Percentiles rank a stretch among this genome's conserved stretches.
Conservation (phyloP, 202 grass and related monocot species). For the Eragrostis tef region DNA sequence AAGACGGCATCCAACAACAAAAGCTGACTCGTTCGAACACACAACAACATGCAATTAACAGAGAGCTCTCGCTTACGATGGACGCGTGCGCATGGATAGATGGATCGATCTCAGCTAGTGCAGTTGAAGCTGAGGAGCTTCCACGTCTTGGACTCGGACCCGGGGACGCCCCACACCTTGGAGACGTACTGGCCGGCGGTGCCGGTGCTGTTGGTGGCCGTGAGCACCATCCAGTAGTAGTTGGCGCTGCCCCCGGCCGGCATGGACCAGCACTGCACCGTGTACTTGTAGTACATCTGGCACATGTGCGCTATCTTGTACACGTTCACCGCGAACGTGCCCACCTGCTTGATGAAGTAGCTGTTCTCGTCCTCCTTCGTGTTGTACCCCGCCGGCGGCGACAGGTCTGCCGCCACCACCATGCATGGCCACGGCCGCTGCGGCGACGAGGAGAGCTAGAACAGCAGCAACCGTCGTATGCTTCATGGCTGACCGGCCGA, state of each 20-base stretch:
- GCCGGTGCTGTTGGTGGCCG: conserved; percentile 23
- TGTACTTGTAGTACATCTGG: conserved; percentile 30
- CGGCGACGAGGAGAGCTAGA: neutral
- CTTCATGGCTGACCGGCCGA: conserved; percentile 26
- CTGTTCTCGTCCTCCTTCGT: conserved; percentile 14
- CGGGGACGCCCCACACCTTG: too few relatives aligned
- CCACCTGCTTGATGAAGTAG: conserved; percentile 35
- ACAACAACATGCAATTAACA: too few relatives aligned
- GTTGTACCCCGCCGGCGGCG: conserved; percentile 39
- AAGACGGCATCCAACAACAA: too few relatives aligned
- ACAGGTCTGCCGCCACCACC: neutral
- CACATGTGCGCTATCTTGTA: conserved; percentile 33
- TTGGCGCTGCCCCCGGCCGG: conserved; percentile 10
- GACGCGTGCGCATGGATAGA: too few relatives aligned
- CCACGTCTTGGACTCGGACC: conserved; percentile 55
- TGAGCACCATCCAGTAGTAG: conserved; percentile 51
- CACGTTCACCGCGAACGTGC: conserved; percentile 49
- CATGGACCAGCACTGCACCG: conserved; percentile 48
- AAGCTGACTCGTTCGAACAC: too few relatives aligned
- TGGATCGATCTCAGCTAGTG: neutral
- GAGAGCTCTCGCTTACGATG: too few relatives aligned
- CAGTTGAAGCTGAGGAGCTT: conserved; percentile 43
- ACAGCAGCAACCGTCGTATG: neutral
- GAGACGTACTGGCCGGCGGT: neutral
- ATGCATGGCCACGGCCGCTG: too few relatives aligned